Percentiles rank a stretch among this genome's conserved stretches.
Conservation (phyloP, 176 grass and related monocot genomes). For the Carex parvula region DNA sequence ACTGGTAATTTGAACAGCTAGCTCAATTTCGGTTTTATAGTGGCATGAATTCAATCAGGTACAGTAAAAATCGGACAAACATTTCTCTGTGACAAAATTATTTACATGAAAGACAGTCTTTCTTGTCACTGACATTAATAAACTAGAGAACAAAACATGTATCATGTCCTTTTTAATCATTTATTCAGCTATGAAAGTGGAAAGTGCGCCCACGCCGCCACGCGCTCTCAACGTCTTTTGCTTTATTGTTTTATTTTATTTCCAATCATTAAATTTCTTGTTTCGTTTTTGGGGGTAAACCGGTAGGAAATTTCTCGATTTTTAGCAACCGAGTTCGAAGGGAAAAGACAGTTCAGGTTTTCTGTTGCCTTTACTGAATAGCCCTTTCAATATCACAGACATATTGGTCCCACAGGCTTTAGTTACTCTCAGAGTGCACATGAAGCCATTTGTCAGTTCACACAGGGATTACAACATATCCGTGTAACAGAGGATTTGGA, state of each 20-base stretch:
- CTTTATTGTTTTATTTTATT: neutral
- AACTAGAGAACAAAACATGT: constrained; percentile 7
- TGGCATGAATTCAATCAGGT: neutral
- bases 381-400: neutral
- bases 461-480: neutral
- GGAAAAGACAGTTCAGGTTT: neutral
- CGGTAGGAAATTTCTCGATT: neutral
- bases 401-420: neutral
- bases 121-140: neutral
- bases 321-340: neutral
- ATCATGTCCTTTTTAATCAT: constrained; percentile 23
- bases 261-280: too few relatives aligned
- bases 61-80: neutral
- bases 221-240: neutral
- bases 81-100: neutral
- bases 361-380: neutral
- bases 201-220: neutral
- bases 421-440: neutral
- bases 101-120: neutral
- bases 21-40: neutral
- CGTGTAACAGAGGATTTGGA: neutral
- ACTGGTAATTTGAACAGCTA: neutral
- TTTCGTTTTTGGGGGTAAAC: too few relatives aligned
- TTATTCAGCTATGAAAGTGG: constrained; percentile 11
- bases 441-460: neutral